phyloP scores from a whole-genome alignment of 208 protist species.

The Vickermania spadyakhi region DNA sequence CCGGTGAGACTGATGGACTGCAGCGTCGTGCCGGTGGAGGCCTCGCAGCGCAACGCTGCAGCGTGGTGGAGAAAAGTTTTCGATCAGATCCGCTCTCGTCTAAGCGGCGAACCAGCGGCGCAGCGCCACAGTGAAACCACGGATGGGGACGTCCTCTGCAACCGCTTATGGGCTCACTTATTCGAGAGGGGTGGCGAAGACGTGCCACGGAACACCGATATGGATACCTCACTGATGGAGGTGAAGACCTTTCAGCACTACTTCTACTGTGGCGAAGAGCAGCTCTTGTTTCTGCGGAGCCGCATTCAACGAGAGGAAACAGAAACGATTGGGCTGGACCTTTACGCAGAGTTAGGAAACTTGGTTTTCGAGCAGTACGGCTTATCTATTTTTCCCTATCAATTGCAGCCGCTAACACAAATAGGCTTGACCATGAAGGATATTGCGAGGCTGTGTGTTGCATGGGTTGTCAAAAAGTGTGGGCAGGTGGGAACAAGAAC shows the following conservation, averaged over 20 bases:
- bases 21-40: background rate
- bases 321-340: conserved; percentile 11
- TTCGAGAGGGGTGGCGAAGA: too few relatives aligned
- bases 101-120: background rate
- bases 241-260: conserved; percentile 27
- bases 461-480: conserved; percentile 22
- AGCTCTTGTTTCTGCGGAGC: conserved; percentile 23
- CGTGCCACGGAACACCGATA: too few relatives aligned
- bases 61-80: background rate
- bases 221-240: conserved; percentile 10
- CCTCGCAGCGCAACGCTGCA: background rate
- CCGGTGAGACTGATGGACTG: background rate
- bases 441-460: conserved; percentile 19
- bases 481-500: background rate
- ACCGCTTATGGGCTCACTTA: background rate
- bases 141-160: background rate
- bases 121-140: background rate
- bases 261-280: conserved; percentile 35
- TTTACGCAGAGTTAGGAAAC: conserved; percentile 23
- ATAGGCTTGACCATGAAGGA: conserved; percentile 22
- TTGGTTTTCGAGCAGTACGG: conserved; percentile 26
- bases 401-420: conserved; percentile 16
- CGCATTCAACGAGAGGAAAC: conserved; percentile 17
- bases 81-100: background rate
- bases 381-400: conserved; percentile 16